A percentile compares a stretch with the other conserved stretches of the same genome.
These are phyloP conservation scores for Themeda triandra DNA, from an alignment of 176 grass and related monocot genomes.

Conservation along the genomic window DNA sequence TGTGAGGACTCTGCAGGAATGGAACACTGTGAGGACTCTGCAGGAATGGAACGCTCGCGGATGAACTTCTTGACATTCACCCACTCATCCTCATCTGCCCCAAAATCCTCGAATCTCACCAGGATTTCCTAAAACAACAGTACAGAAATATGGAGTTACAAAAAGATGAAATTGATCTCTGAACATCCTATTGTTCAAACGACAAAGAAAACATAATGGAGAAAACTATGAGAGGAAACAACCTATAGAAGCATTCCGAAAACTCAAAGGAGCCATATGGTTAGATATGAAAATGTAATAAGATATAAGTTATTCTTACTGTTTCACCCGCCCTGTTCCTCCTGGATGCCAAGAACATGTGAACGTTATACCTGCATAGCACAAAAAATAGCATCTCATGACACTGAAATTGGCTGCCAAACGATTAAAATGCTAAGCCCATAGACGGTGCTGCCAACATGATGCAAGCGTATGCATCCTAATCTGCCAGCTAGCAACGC, in stretches of 20 bases:
- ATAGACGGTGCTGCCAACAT: not conserved
- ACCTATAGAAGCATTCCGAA: constrained; percentile 4
- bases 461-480: not conserved
- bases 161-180: not conserved
- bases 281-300: not conserved
- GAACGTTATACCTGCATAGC: constrained; percentile 77
- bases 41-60: constrained; percentile 73
- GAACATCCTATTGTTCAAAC: not conserved
- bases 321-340: constrained; percentile 61
- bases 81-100: constrained; percentile 96
- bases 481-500: not conserved
- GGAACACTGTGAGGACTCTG: too few relatives aligned
- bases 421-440: not conserved
- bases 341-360: constrained; percentile 67
- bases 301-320: constrained; percentile 40
- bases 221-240: not conserved
- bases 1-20: constrained; percentile 85
- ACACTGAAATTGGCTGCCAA: constrained; percentile 23
- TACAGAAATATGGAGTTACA: not conserved
- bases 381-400: constrained; percentile 26
- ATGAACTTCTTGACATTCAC: constrained; percentile 75
- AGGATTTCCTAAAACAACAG: constrained; percentile 70
- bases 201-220: not conserved
- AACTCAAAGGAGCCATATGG: constrained; percentile 1
- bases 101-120: constrained; percentile 86